These are phyloP conservation scores for Fusarium armeniacum DNA, from an alignment of 2,329 filamentous ascomycete genomes.

Conservation along the genomic window DNA sequence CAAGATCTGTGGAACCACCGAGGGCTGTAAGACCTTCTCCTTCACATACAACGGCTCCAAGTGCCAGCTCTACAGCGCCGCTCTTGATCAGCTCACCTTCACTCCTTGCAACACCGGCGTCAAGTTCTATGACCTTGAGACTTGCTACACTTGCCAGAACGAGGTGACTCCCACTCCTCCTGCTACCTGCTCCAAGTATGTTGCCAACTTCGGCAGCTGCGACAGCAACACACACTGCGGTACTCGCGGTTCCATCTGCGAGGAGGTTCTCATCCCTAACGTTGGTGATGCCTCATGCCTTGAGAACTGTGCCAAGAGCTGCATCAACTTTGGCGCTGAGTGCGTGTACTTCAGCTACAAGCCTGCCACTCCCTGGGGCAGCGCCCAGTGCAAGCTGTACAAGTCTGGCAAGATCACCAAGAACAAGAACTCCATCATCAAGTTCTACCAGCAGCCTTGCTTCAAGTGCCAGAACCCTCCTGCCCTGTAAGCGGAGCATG, in stretches of 20 bases:
- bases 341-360: slow-evolving; percentile 37
- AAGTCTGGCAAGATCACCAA: slow-evolving; percentile 18
- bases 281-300: slow-evolving; percentile 27
- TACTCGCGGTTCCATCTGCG: slow-evolving; percentile 18
- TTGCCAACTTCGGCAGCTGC: slow-evolving; percentile 27
- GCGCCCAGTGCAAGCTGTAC: slow-evolving; percentile 40
- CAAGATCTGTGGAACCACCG: slow-evolving; percentile 13
- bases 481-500: background rate
- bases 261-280: slow-evolving; percentile 16
- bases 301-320: slow-evolving; percentile 42
- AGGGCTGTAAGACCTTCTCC: slow-evolving; percentile 32
- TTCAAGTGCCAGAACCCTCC: slow-evolving; percentile 25
- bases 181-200: slow-evolving; percentile 31
- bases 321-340: slow-evolving; percentile 19
- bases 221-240: slow-evolving; percentile 26
- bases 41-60: slow-evolving; percentile 1
- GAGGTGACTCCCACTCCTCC: slow-evolving; percentile 10
- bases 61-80: slow-evolving; percentile 24
- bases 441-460: slow-evolving; percentile 39
- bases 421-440: slow-evolving; percentile 8
- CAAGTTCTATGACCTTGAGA: slow-evolving; percentile 39
- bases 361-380: background rate
- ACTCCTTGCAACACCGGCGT: slow-evolving; percentile 8
- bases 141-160: slow-evolving; percentile 23
- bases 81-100: slow-evolving; percentile 16